A percentile compares a stretch with the other conserved stretches of the same genome.
Evolutionary conservation across 208 protist genomes (phyloP).

Genomic region (Tritrichomonas foetus): DNA sequence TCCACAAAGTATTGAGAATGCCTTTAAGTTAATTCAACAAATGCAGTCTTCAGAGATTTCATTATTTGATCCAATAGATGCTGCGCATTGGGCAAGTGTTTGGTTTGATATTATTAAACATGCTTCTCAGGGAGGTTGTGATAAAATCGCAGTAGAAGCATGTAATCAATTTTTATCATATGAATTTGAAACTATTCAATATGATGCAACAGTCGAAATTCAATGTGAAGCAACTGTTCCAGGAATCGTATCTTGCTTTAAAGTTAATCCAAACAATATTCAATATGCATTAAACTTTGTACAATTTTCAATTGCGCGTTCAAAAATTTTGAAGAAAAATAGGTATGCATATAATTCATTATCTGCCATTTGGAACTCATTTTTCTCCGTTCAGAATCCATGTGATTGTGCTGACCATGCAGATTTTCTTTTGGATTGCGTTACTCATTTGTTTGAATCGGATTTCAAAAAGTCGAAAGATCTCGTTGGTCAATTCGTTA

Average conservation of each 20-base stretch:
- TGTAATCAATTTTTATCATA: not conserved
- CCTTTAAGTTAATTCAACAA: not conserved
- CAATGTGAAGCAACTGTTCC: conserved; percentile 19
- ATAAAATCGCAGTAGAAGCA: not conserved
- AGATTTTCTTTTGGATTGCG: not conserved
- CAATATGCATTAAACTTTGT: not conserved
- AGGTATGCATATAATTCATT: conserved; percentile 20
- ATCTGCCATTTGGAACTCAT: not conserved
- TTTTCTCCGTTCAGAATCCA: not conserved
- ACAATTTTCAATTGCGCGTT: not conserved
- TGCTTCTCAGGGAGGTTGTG: not conserved
- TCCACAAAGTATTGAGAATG: not conserved
- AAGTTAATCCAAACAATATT: not conserved
- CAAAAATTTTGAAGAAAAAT: conserved; percentile 6
- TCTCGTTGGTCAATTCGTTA: not conserved
- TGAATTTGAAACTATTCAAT: not conserved
- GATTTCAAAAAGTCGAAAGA: not conserved
- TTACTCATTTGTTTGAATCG: not conserved
- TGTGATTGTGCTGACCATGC: not conserved
- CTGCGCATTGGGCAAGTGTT: not conserved
- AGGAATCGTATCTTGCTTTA: not conserved
- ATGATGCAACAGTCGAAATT: not conserved
- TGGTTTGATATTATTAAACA: not conserved
- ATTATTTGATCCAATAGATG: not conserved
- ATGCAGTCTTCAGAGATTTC: not conserved